Evolutionary conservation across 2,329 filamentous ascomycete species (phyloP), one percentile per base, ranked within the genome.

Genomic region (Trichoderma cornu-damae): DNA sequence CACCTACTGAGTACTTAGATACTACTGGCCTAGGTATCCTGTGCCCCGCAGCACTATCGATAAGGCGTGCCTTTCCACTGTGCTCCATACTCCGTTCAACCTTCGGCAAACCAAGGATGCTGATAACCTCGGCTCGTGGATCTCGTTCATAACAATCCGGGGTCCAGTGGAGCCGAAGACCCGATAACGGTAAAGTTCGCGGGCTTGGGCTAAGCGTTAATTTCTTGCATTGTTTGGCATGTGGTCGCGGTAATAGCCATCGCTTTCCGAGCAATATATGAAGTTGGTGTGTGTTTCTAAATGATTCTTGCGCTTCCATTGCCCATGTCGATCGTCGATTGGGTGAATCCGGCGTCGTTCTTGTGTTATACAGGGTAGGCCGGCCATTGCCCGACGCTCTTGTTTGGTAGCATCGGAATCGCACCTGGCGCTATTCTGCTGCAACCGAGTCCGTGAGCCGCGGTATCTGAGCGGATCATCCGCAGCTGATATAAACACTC

Each of bases 41-140:
- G 42, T 52, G 49, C 49, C 49, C 49, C 49, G 49, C 43, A 52
- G 49, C 49, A 40, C 32, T 35, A 46, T 54, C 50, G 50, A 46
- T 54, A 54, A n/a, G n/a, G n/a, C n/a, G 50, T 12, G 18, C 49
- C 20, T 40, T 6, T n/a, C n/a, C n/a, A n/a, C 28, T 40, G 30
- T 18, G 7, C 12, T 8, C 26, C 28, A 37, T 43, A 26, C 30
- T 26, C 34, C 12, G n/a, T 16, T 2, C 47, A 38, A 16, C 16
- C 14, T 38, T 52, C 49, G 49, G 49, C 43, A 52, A n/a, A 22
- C 26, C 18, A 28, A n/a, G n/a, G n/a, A n/a, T n/a, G 35, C 26
- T 22, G 20, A 26, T 52, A 40, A 59, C 57, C 57, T 59, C 57
- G 57, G 57, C 57, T 59, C 26, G 24, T 47, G 44, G 35, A 40